phyloP scores from a whole-genome alignment of 2,329 filamentous ascomycete genomes.

The Chaetomiaceae sp. region DNA sequence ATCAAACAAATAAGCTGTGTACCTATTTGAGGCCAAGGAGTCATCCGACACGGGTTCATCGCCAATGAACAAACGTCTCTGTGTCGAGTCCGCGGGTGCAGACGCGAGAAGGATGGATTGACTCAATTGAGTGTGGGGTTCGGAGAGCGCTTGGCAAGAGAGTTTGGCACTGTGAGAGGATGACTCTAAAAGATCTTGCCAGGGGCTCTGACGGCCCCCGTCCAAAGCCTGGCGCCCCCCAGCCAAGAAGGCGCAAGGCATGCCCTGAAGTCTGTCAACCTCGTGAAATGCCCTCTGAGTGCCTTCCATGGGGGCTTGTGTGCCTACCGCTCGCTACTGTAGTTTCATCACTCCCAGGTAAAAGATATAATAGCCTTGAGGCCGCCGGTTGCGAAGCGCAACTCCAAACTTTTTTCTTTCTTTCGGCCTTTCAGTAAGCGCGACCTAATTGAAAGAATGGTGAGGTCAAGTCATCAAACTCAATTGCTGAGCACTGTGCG shows the following conservation, averaged over 20 bases:
- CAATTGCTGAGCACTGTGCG: constrained; percentile 7
- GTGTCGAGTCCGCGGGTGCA: too few relatives aligned
- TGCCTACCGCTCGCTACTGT: too few relatives aligned
- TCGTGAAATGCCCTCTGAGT: neutral
- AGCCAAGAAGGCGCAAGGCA: neutral
- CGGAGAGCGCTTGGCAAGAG: neutral
- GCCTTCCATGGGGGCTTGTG: neutral
- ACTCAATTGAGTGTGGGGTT: neutral
- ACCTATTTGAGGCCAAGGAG: neutral
- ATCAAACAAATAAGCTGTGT: too few relatives aligned
- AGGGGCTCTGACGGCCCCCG: too few relatives aligned
- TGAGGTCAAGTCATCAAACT: neutral
- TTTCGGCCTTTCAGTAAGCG: neutral
- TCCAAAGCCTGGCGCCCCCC: too few relatives aligned
- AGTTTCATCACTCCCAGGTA: neutral
- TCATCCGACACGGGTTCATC: neutral
- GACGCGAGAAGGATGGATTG: neutral
- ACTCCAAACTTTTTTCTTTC: too few relatives aligned
- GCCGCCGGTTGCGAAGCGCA: neutral
- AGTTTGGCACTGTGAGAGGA: neutral
- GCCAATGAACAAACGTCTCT: neutral
- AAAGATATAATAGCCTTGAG: neutral
- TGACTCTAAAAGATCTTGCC: neutral
- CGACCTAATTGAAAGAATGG: neutral
- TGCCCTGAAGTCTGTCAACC: neutral